A percentile compares a stretch with the other conserved stretches of the same genome.
Evolutionary conservation across 768 basidiomycete species (phyloP).

Genomic region (Cytidiella melzeri): DNA sequence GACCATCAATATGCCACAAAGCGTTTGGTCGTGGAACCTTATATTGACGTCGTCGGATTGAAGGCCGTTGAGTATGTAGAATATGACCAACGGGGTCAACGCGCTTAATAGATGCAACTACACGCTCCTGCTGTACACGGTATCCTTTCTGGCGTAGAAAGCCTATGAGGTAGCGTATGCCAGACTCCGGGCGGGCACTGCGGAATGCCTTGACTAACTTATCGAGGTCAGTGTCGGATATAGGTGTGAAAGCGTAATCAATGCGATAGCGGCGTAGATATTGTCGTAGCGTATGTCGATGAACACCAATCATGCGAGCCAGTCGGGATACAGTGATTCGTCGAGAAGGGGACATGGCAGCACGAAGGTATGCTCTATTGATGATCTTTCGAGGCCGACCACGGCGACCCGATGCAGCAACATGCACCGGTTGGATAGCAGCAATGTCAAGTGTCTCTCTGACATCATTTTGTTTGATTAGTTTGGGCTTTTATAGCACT

Average conservation of each 20-base stretch:
- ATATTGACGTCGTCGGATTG: conserved; percentile 13
- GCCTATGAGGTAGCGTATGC: conserved; percentile 24
- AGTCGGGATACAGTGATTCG: background rate
- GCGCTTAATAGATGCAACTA: conserved; percentile 22
- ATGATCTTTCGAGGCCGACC: background rate
- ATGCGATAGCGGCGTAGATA: background rate
- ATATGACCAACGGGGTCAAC: conserved; percentile 28
- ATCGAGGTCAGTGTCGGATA: conserved; percentile 3
- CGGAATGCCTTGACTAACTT: background rate
- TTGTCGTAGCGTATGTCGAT: background rate
- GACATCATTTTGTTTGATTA: background rate
- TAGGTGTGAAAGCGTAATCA: background rate
- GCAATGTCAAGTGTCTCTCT: background rate
- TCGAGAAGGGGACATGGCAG: background rate
- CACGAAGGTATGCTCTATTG: background rate
- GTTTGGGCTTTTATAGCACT: no score
- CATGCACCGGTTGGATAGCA: background rate
- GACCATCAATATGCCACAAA: conserved; percentile 21
- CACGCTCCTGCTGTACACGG: conserved; percentile 20
- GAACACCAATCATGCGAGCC: background rate
- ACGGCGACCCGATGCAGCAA: background rate
- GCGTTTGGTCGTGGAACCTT: conserved; percentile 13
- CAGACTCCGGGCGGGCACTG: conserved; percentile 19
- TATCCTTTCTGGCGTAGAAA: conserved; percentile 23
- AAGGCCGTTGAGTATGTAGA: conserved; percentile 13